Percentiles rank a stretch among this genome's conserved stretches.
Evolutionary conservation across 768 basidiomycete genomes (phyloP).

Genomic region (Lactarius tabidus): DNA sequence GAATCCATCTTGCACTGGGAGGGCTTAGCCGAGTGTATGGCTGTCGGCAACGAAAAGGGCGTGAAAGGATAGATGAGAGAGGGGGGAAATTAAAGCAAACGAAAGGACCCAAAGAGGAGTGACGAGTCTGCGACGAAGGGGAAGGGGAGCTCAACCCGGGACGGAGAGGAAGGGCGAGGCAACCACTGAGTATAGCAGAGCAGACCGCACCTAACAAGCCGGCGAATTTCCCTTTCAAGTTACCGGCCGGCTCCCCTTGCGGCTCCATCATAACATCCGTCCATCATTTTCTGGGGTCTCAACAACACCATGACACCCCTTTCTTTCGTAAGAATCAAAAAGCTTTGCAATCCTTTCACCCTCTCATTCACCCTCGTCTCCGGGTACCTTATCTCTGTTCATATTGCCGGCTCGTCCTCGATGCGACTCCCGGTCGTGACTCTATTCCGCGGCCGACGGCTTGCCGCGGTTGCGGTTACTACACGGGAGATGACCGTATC

Average conservation of each 20-base stretch:
- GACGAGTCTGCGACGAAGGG: background rate
- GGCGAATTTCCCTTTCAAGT: conserved; percentile 26
- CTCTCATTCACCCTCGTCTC: background rate
- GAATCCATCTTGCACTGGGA: conserved; percentile 13
- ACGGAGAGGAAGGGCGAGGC: background rate
- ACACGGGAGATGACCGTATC: conserved; percentile 9
- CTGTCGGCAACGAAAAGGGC: conserved; percentile 3
- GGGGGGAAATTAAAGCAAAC: background rate
- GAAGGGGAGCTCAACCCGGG: background rate
- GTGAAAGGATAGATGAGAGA: background rate
- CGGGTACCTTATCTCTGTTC: background rate
- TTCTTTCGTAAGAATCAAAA: background rate
- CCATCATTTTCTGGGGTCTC: background rate
- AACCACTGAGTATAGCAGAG: conserved; percentile 1
- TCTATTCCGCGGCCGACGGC: conserved; percentile 18
- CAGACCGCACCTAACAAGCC: conserved; percentile 11
- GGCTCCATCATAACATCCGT: conserved; percentile 5
- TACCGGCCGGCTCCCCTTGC: conserved; percentile 20
- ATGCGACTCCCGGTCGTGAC: conserved; percentile 1
- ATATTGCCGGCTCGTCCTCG: background rate
- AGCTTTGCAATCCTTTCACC: background rate
- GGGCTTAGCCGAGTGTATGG: conserved; percentile 4
- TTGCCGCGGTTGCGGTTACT: conserved; percentile 15
- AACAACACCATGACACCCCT: background rate
- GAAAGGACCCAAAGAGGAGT: background rate